phyloP scores from a whole-genome alignment of 176 grass and related monocot species.

The Secale cereale region DNA sequence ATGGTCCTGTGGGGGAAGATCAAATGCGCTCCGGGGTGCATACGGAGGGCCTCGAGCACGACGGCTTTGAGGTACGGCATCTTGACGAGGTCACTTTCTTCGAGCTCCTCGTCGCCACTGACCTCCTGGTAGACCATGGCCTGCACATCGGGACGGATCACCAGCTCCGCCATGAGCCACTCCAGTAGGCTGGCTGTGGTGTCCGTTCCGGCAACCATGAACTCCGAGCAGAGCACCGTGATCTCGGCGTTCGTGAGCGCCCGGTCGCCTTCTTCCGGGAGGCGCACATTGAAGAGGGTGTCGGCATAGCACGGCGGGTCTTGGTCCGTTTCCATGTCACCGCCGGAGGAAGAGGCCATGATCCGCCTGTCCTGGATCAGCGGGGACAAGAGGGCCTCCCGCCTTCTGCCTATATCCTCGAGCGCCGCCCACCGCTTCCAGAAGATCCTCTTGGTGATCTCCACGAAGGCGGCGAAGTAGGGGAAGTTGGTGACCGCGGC shows the following conservation, averaged over 20 bases:
- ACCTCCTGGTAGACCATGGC: conserved; percentile 33
- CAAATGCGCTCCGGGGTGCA: too few relatives aligned
- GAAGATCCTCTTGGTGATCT: too few relatives aligned
- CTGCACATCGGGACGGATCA: conserved; percentile 27
- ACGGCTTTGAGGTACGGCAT: too few relatives aligned
- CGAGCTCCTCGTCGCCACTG: not conserved
- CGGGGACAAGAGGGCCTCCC: too few relatives aligned
- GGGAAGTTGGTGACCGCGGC: not conserved
- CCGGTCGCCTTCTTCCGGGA: conserved; percentile 26
- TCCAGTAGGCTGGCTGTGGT: not conserved
- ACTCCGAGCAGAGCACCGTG: conserved; percentile 47
- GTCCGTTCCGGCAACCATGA: conserved; percentile 42
- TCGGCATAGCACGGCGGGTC: conserved; percentile 28
- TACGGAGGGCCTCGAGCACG: too few relatives aligned
- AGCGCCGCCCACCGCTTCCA: too few relatives aligned
- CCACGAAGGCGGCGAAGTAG: conserved; percentile 36
- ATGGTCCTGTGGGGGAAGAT: too few relatives aligned
- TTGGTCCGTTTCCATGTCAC: too few relatives aligned
- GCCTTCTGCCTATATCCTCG: too few relatives aligned
- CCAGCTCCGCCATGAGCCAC: conserved; percentile 56
- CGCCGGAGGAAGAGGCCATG: too few relatives aligned
- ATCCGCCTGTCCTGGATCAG: too few relatives aligned
- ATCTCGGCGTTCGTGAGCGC: conserved; percentile 29
- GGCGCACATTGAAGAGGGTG: conserved; percentile 12
- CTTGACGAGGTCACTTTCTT: not conserved